phyloP scores from a whole-genome alignment of 257 asterid species.

The Ilex asprella region DNA sequence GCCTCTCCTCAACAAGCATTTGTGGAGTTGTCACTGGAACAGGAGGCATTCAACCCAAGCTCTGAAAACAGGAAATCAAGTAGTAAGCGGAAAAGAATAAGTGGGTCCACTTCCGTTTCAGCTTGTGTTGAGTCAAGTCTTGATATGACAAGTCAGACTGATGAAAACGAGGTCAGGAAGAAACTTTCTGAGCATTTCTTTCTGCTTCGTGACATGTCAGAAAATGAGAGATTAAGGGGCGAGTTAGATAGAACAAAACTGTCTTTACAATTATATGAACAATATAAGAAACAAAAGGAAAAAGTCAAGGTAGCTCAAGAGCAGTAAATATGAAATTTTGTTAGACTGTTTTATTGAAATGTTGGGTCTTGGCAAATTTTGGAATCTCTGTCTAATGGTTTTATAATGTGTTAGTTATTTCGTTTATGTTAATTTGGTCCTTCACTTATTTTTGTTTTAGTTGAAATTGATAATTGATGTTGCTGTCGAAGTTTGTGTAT shows the following conservation, averaged over 20 bases:
- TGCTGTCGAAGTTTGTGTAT: too few relatives aligned
- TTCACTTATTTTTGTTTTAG: too few relatives aligned
- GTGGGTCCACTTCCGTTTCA: slow-evolving; percentile 6
- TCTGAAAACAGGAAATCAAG: slow-evolving; percentile 21
- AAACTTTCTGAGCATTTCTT: slow-evolving; percentile 54
- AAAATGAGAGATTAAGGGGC: slow-evolving; percentile 60
- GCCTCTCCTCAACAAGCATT: slow-evolving; percentile 82
- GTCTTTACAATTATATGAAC: slow-evolving; percentile 47
- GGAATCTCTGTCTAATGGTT: not conserved
- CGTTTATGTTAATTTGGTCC: too few relatives aligned
- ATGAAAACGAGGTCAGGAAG: slow-evolving; percentile 45
- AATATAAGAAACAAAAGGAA: slow-evolving; percentile 45
- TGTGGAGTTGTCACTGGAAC: slow-evolving; percentile 39
- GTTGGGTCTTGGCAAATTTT: not conserved
- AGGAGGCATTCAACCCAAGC: slow-evolving; percentile 31
- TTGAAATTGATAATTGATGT: too few relatives aligned
- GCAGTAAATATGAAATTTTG: not conserved
- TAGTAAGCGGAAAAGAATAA: slow-evolving; percentile 38
- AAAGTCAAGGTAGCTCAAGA: slow-evolving; percentile 18
- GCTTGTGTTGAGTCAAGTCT: slow-evolving; percentile 16
- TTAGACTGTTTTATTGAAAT: too few relatives aligned
- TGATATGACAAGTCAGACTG: slow-evolving; percentile 16
- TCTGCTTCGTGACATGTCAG: slow-evolving; percentile 55
- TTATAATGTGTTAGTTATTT: too few relatives aligned
- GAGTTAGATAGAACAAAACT: slow-evolving; percentile 45